Base-by-base conservation (phyloP, 116 monocot species). In the Zostera marina region DNA sequence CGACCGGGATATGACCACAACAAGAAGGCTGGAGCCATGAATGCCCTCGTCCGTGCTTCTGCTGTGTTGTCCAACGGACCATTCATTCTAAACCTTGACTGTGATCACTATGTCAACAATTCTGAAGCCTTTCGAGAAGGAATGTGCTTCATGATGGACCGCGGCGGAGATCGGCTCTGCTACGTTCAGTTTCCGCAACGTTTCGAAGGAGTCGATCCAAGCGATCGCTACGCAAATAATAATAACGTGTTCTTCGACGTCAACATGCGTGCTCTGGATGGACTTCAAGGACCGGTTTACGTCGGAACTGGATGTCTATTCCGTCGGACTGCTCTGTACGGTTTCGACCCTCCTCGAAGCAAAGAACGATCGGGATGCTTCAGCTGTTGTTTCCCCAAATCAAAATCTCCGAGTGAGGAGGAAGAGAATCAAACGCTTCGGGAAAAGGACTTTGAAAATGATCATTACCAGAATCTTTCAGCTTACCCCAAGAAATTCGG, bases 111-210 rank as follows among this genome's bases (percentile, higher is more conserved):
- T 23, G 63, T 91, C 11, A 85, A 85, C 75, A 85, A 91, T 66
- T 82, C 91, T 5, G 72, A 81, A 63, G 91, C 91, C 22, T 52
- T 91, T 47, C 78, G 76, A 11, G 90, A 91, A 59, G 90, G 90
- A 43, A 91, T 91, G 71, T 91, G 90, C 69, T 85, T 91, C 71
- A 91, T 91, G 91, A 81, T 85, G 85, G 91, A 91, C 63, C 74
- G 91, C 5, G 85, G 85, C 9, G 85, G 91, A 3, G 91, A 91
- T 53, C 79, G 79, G 58, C 44, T 91, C 56, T 74, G 82, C 58
- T 91, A 82, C 19, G 85, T 91, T 25, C 91, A 85, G 74, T 91
- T 91, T 49, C 91, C 85, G 0, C 85, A 85, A 63, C 61, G 91
- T 20, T 91, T 91, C 22, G 91, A 91, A 57, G 91, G 91, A 24